Evolutionary conservation across 2,329 filamentous ascomycete genomes (phyloP).

Genomic region (Aspergillus felis): DNA sequence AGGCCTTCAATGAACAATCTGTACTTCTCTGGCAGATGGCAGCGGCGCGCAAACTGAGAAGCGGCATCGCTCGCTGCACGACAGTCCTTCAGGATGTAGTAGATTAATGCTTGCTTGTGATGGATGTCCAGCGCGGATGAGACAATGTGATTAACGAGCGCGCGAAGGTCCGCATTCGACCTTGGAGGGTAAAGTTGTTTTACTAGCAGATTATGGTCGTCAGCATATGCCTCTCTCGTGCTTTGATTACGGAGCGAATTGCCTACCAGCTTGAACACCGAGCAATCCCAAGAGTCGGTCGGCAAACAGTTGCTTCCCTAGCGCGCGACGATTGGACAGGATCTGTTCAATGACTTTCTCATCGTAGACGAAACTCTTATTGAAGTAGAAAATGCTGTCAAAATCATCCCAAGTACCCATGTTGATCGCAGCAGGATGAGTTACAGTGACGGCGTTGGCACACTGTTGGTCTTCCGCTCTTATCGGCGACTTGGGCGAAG

Average conservation of each 20-base stretch:
- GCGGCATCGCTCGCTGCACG: constrained; percentile 51
- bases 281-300: constrained; percentile 70
- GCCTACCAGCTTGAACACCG: constrained; percentile 64
- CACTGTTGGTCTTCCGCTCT: neutral
- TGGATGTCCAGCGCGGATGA: constrained; percentile 62
- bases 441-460: neutral
- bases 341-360: constrained; percentile 60
- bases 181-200: constrained; percentile 71
- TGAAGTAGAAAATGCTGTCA: constrained; percentile 62
- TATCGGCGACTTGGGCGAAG: neutral
- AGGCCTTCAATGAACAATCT: constrained; percentile 76
- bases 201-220: constrained; percentile 30
- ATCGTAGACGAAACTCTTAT: constrained; percentile 60
- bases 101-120: constrained; percentile 77
- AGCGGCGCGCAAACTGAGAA: constrained; percentile 57
- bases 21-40: constrained; percentile 70
- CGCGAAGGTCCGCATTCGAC: constrained; percentile 62
- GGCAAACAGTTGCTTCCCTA: constrained; percentile 72
- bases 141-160: constrained; percentile 67
- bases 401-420: constrained; percentile 58
- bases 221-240: constrained; percentile 5
- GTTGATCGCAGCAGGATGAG: constrained; percentile 9
- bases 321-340: constrained; percentile 60
- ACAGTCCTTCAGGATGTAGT: constrained; percentile 77
- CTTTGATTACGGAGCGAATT: constrained; percentile 5